Evolutionary conservation across 306 rosid species (phyloP).

Genomic region (Abrus pulchellus): DNA sequence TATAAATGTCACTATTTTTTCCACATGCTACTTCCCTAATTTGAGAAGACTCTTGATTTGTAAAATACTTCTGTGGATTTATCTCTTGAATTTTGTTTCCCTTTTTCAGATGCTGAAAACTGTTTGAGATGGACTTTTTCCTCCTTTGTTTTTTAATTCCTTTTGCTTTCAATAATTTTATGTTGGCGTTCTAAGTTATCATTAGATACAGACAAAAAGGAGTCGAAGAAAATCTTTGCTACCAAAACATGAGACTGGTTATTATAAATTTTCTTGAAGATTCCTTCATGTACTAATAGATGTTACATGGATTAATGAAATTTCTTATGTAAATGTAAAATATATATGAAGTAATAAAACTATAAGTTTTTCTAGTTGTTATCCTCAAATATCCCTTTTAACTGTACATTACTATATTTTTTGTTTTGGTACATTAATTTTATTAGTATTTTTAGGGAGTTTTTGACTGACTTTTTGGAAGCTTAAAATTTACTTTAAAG

Average conservation of each 20-base stretch:
- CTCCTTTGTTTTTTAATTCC: background rate
- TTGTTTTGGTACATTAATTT: background rate
- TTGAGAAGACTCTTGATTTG: slow-evolving; percentile 29
- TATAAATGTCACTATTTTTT: slow-evolving; percentile 26
- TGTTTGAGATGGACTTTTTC: background rate
- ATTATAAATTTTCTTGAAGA: background rate
- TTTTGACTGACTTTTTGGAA: too few species aligned
- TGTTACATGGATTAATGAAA: background rate
- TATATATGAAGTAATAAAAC: background rate
- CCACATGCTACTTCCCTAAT: slow-evolving; percentile 28
- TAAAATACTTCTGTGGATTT: slow-evolving; percentile 20
- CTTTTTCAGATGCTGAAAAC: background rate
- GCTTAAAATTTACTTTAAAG: too few species aligned
- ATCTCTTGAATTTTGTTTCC: slow-evolving; percentile 6
- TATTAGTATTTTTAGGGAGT: background rate
- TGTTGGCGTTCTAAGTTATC: background rate
- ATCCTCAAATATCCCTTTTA: background rate
- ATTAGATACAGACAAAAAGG: background rate
- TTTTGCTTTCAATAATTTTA: slow-evolving; percentile 8
- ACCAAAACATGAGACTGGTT: background rate
- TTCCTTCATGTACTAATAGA: background rate
- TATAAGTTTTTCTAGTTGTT: background rate
- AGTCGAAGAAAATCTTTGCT: background rate
- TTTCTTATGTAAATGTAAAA: slow-evolving; percentile 5
- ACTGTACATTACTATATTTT: background rate